Evolutionary conservation across 495 filamentous ascomycete genomes (phyloP), one percentile per base, ranked within the genome.

Genomic region (Penicillium lividum): DNA sequence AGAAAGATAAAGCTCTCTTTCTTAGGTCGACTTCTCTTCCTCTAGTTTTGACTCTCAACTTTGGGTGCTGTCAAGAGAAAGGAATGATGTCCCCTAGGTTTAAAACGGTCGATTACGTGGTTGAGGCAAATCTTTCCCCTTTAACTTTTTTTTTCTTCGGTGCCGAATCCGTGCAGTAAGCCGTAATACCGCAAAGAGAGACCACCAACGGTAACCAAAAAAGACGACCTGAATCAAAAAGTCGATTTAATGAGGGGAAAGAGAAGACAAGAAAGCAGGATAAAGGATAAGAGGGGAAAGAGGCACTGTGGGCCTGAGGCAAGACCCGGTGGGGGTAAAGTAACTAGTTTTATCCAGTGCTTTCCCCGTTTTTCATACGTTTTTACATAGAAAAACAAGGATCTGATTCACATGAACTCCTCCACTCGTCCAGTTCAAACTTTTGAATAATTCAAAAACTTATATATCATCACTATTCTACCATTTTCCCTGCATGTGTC

Each of bases 121-220:
- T 56, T 63, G 67, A 68, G 67, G 67, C 62, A 68, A 70, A 70
- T 68, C 65, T 65, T 61, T 64, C 58, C 45, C 54, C 36, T 54
- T 61, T 25, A 53, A 58, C 48, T 60, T 67, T 67, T 28, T 45
- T 18, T 45, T 45, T 49, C 9, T 49, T 61, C 58, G 47, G 40
- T 42, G 59, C 65, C 67, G 67, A 68, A 68, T 69, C 42, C 42
- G 29, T 28, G 16, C 58, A 57, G 64, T 67, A 67, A 58, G 16
- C 28, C 36, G 34, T 42, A 16, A 38, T 22, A 60, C 44, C 50
- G 59, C 54, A 31, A 56, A 18, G 55, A 51, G 47, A 55, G 22
- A 22, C 22, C 22, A 22, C 22, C 22, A 22, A 22, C 22, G 22
- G 22, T 22, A 22, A 22, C 22, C 22, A 22, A 48, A 10, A 15